Conservation (phyloP, 805 yeast genomes). For the Cyberlindnera saturnus region DNA sequence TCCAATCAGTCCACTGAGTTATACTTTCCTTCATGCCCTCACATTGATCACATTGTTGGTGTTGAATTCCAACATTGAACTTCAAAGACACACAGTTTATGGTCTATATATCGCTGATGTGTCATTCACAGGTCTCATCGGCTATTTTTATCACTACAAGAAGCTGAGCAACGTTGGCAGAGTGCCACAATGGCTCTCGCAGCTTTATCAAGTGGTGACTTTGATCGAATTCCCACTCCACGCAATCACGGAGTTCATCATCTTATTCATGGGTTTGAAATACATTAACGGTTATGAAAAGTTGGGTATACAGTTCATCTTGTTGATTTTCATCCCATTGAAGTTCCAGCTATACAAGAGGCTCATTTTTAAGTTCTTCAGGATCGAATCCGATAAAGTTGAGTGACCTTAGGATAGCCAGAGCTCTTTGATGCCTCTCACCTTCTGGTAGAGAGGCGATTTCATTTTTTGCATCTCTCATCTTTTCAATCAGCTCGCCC, state of each 20-base stretch:
- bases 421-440: conserved; percentile 9
- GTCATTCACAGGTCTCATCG: conserved; percentile 5
- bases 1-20: conserved; percentile 6
- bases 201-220: conserved; percentile 1
- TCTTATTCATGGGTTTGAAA: conserved; percentile 15
- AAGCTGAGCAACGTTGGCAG: conserved; percentile 12
- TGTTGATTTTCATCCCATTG: conserved; percentile 15
- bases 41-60: conserved; percentile 2
- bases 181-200: conserved; percentile 5
- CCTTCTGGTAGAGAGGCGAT: conserved; percentile 5
- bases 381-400: conserved; percentile 3
- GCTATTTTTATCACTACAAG: conserved; percentile 14
- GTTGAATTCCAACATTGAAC: conserved; percentile 2
- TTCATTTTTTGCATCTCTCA: conserved; percentile 6
- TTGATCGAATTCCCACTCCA: conserved; percentile 11
- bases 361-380: conserved; percentile 9
- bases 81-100: conserved; percentile 13
- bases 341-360: conserved; percentile 14
- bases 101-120: conserved; percentile 7
- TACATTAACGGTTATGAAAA: conserved; percentile 2
- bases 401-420: conserved; percentile 10
- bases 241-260: conserved; percentile 14
- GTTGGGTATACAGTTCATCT: conserved; percentile 1
- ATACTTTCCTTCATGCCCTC: conserved; percentile 6
- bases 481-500: conserved; percentile 4